Base-by-base conservation (phyloP, 345 rosid species). In the Citrus unshiu region DNA sequence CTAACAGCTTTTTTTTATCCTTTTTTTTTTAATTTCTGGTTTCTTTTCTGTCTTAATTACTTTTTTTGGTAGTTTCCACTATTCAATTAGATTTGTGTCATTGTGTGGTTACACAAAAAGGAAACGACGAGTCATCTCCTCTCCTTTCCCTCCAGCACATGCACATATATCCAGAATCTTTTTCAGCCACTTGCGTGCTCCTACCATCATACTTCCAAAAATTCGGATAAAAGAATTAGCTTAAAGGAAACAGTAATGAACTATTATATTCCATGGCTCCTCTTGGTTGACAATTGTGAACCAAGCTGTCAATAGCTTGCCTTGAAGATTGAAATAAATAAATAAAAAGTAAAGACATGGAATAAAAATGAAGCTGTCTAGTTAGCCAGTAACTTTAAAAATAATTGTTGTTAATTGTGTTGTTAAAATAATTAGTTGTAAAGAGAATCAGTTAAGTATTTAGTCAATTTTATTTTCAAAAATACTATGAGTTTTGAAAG, bases 61-160 rank as follows among this genome's bases (percentile, higher is more conserved):
- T 81, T 81, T 87, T 80, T 81, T 79, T 86, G 72, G 80, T 80
- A 82, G 76, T 83, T 22, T 78, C 83, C 85, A 87, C 84, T 83
- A 79, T 77, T 77, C 64, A 58, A 25, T 74, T 77, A 35, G 46
- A 72, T 69, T 51, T 34, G 49, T 34, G 37, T 34, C 37, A 34
- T 34, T 34, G 37, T 68, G 72, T 84, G 80, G 76, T 51, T 81
- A 71, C 78, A 71, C 70, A 27, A 16, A 70, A 80, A 75, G 37
- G 75, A 83, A 73, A 73, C 64, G 65, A 74, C 82, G 75, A 82
- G 79, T 35, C 68, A 6, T 63, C 37, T 81, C 46, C 70, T 64
- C 30, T 56, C 40, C 18, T 34, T 32, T 21, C 27, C 49, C 62
- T 54, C 80, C 30, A 22, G 16, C 62, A 49, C 62, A 60, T 18